Evolutionary conservation across 805 yeast species (phyloP).

Genomic region (Wickerhamomyces bisporus): DNA sequence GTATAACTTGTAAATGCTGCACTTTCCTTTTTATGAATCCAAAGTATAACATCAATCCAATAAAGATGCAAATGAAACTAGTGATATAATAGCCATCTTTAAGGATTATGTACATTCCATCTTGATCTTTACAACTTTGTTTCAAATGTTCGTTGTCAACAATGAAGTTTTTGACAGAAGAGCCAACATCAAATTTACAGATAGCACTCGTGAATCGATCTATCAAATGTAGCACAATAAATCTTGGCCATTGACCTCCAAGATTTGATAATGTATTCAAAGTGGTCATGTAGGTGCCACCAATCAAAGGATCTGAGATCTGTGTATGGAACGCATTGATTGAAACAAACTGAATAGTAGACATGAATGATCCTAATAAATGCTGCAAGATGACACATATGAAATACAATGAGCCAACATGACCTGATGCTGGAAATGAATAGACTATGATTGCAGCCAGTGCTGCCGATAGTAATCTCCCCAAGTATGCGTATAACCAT

Average conservation of each 20-base stretch:
- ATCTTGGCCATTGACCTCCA: constrained; percentile 97
- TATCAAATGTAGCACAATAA: constrained; percentile 73
- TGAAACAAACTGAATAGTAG: constrained; percentile 92
- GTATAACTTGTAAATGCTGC: constrained; percentile 61
- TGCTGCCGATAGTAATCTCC: constrained; percentile 70
- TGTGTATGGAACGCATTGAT: constrained; percentile 92
- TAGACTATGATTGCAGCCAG: constrained; percentile 71
- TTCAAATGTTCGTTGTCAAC: constrained; percentile 34
- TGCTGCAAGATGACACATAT: constrained; percentile 76
- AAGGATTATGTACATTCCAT: constrained; percentile 50
- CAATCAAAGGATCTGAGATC: constrained; percentile 92
- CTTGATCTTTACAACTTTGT: constrained; percentile 42
- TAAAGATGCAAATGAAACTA: constrained; percentile 60
- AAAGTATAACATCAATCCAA: constrained; percentile 63
- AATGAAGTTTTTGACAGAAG: constrained; percentile 1
- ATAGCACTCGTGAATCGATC: constrained; percentile 68
- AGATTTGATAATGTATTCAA: constrained; percentile 86
- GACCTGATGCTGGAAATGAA: constrained; percentile 54
- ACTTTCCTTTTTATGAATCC: constrained; percentile 63
- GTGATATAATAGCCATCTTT: constrained; percentile 85
- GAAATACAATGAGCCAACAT: constrained; percentile 52
- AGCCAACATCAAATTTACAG: constrained; percentile 38
- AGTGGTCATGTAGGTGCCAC: constrained; percentile 98
- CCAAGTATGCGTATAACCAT: constrained; percentile 85
- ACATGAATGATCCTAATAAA: constrained; percentile 82